Conservation (phyloP, 2,329 filamentous ascomycete genomes). For the Rhynchosporium graminicola region DNA sequence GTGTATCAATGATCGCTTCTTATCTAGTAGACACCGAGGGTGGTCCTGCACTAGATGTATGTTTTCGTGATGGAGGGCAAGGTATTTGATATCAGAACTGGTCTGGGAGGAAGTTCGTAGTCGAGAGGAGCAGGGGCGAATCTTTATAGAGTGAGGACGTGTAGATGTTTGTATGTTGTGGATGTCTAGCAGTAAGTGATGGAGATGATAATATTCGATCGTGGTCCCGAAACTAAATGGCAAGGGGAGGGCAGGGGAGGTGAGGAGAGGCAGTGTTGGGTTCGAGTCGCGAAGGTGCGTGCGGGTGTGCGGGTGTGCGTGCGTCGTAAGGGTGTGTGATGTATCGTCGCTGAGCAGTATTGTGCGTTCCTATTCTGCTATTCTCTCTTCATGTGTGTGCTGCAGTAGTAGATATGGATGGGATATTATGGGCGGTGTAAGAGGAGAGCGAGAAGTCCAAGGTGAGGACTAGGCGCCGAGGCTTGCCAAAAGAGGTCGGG, state of each 20-base stretch:
- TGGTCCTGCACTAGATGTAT: conserved; percentile 18
- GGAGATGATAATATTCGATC: conserved; percentile 24
- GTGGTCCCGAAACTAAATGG: conserved; percentile 19
- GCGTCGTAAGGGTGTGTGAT: neutral
- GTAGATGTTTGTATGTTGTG: conserved; percentile 10
- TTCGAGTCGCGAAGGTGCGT: neutral
- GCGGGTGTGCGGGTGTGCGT: neutral
- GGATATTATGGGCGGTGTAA: conserved; percentile 2
- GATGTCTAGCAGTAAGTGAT: conserved; percentile 27
- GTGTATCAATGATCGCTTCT: conserved; percentile 18
- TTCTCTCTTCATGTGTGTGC: neutral
- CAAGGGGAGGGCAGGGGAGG: conserved; percentile 21
- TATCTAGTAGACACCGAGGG: conserved; percentile 28
- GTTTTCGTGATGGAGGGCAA: conserved; percentile 10
- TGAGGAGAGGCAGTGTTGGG: conserved; percentile 21
- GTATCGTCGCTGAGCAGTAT: conserved; percentile 6
- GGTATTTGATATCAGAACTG: conserved; percentile 15
- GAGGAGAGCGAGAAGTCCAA: neutral
- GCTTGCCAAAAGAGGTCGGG: conserved; percentile 16
- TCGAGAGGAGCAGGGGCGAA: conserved; percentile 22
- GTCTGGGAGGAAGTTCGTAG: conserved; percentile 20
- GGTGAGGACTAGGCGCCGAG: neutral
- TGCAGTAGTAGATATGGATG: conserved; percentile 13
- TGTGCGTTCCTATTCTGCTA: conserved; percentile 4
- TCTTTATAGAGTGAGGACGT: conserved; percentile 31